A percentile compares a stretch with the other conserved stretches of the same genome.
phyloP scores from a whole-genome alignment of 2,329 filamentous ascomycete genomes.

The Fusarium floridanum region DNA sequence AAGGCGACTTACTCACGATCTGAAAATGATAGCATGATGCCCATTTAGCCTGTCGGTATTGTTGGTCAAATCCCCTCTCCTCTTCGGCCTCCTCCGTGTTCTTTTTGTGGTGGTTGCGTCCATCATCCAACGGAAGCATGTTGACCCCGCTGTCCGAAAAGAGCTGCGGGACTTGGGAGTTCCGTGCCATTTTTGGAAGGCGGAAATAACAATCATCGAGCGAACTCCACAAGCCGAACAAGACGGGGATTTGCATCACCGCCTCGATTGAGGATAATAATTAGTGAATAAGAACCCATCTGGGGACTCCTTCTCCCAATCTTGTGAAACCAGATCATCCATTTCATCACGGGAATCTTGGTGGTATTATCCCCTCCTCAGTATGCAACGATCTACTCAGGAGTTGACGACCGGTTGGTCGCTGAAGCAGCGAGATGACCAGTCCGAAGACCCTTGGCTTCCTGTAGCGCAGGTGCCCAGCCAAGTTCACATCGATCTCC shows the following conservation, averaged over 20 bases:
- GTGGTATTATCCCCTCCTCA: not conserved
- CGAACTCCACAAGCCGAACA: not conserved
- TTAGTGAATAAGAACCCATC: not conserved
- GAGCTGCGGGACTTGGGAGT: not conserved
- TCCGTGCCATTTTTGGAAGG: not conserved
- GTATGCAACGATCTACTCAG: not conserved
- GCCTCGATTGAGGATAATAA: not conserved
- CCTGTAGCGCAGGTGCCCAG: constrained; percentile 2
- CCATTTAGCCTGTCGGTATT: not conserved
- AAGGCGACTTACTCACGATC: constrained; percentile 10
- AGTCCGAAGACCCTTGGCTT: not conserved
- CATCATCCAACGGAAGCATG: not conserved
- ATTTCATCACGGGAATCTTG: not conserved
- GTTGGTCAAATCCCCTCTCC: not conserved
- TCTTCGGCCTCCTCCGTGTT: not conserved
- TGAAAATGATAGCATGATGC: not conserved
- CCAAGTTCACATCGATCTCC: constrained; percentile 57
- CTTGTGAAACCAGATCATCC: not conserved
- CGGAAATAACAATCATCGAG: not conserved
- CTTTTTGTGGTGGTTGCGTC: not conserved
- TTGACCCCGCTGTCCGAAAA: not conserved
- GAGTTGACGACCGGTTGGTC: not conserved
- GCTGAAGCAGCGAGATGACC: not conserved
- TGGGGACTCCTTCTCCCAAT: not conserved
- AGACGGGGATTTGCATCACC: not conserved